Conservation (phyloP, 2,329 filamentous ascomycete genomes). For the Arthrobotrys conoides region DNA sequence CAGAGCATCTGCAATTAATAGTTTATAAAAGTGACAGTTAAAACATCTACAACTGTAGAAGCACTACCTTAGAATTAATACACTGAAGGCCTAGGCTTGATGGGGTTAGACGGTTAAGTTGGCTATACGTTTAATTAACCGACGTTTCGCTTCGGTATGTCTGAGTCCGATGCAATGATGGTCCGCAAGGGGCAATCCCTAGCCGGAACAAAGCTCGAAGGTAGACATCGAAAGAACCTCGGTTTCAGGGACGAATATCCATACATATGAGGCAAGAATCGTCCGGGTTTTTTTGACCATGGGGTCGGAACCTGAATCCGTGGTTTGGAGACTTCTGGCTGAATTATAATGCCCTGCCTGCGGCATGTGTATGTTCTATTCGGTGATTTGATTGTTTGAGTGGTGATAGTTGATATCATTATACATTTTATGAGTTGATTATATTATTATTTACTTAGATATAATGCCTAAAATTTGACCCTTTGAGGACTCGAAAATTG, state of each 20-base stretch:
- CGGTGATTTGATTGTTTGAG: too few relatives aligned
- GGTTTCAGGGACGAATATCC: conserved; percentile 45
- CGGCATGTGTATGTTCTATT: neutral
- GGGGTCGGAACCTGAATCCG: conserved; percentile 1
- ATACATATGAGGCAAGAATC: neutral
- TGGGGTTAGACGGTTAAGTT: conserved; percentile 2
- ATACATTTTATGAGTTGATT: too few relatives aligned
- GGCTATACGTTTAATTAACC: conserved; percentile 14
- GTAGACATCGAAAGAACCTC: neutral
- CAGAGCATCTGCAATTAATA: too few relatives aligned
- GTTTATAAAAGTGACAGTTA: too few relatives aligned
- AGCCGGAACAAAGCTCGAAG: too few relatives aligned
- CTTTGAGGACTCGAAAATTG: too few relatives aligned
- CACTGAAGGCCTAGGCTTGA: too few relatives aligned
- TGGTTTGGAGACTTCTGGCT: neutral
- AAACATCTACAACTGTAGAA: too few relatives aligned
- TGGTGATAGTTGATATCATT: too few relatives aligned
- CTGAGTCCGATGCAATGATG: conserved; percentile 14
- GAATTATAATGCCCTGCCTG: neutral
- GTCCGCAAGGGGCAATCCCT: neutral
- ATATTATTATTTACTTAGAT: too few relatives aligned
- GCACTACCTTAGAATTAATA: too few relatives aligned
- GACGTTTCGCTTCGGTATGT: conserved; percentile 54
- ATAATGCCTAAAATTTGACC: too few relatives aligned
- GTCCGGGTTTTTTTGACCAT: neutral